Base-by-base conservation (phyloP, 1,139 yeast genomes). In the Debaryomyces coudertii region DNA sequence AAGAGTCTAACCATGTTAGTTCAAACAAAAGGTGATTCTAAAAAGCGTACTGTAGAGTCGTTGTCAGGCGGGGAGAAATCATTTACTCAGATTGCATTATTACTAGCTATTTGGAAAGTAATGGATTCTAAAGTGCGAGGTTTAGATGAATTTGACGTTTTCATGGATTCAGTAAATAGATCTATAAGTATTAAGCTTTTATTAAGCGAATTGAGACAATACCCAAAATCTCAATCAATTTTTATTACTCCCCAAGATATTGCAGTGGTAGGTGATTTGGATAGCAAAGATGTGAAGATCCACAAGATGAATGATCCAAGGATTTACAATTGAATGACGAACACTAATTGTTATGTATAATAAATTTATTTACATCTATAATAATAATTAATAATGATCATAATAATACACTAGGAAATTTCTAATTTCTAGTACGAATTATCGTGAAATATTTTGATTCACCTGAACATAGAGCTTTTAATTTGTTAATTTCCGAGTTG, bases 61-160 rank as follows among this genome's bases (percentile, higher is more conserved):
- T 76, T 93, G 29, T 90, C 97, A 1, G 99, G 99, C 33, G 99
- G 99, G 37, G 99, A 95, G 62, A 92, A 92, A 62, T 90, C 97
- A 1, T 93, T 87, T 62, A 83, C 97, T 0, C 99, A 95, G 62
- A 85, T 93, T 53, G 89, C 97, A 0, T 76, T 95, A 47, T 69
- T 95, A 43, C 74, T 92, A 50, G 87, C 98, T 0, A 87, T 95
- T 38, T 95, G 99, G 99, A 83, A 83, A 52, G 85, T 90, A 22
- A 90, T 93, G 96, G 83, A 87, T 48, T 85, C 96, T 0, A 81
- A 86, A 49, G 79, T 95, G 18, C 79, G 96, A 49, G 98, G 97
- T 0, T 70, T 95, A 48, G 99, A 95, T 66, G 99, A 95, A 65
- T 95, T 93, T 63, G 99, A 95, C 68, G 99, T 95, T 25, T 95